These are phyloP conservation scores for Phytophthora lateralis DNA, from an alignment of 352 stramenopile genomes.

Conservation along the genomic window DNA sequence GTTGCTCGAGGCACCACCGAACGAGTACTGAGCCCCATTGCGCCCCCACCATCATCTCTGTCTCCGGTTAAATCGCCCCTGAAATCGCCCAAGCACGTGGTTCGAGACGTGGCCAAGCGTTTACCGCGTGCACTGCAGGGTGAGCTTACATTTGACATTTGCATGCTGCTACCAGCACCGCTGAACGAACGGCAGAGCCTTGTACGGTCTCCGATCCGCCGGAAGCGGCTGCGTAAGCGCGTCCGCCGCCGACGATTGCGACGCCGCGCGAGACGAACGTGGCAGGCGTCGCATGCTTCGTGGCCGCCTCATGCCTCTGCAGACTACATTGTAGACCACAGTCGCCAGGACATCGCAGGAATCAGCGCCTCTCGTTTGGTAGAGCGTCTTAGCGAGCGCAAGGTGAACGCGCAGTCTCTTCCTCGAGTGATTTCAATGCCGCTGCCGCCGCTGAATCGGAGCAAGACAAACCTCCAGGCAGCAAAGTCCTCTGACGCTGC, in stretches of 20 bases:
- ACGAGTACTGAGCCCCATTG: conserved; percentile 1
- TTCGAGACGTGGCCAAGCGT: conserved; percentile 41
- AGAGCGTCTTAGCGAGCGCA: conserved; percentile 43
- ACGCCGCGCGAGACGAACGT: conserved; percentile 48
- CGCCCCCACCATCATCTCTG: background rate
- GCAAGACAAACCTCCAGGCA: background rate
- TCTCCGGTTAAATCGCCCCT: background rate
- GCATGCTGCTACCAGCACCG: conserved; percentile 57
- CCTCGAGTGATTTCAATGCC: conserved; percentile 26
- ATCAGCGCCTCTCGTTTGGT: conserved; percentile 40
- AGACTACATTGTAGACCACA: conserved; percentile 52
- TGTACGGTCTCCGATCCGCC: conserved; percentile 55
- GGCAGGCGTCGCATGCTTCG: conserved; percentile 26
- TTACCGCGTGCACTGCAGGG: conserved; percentile 38
- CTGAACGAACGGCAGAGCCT: conserved; percentile 55
- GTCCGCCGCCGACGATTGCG: conserved; percentile 30
- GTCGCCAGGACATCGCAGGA: conserved; percentile 19
- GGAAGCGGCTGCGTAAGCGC: conserved; percentile 40
- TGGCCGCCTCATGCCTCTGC: conserved; percentile 41
- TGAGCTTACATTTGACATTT: conserved; percentile 70
- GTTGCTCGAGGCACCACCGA: conserved; percentile 6
- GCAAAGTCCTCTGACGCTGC: background rate
- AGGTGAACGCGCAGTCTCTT: conserved; percentile 8
- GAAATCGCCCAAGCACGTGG: conserved; percentile 26
- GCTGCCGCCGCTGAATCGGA: conserved; percentile 10